A percentile compares a stretch with the other conserved stretches of the same genome.
Evolutionary conservation across 495 filamentous ascomycete species (phyloP).

Genomic region (Tuber calosporum): DNA sequence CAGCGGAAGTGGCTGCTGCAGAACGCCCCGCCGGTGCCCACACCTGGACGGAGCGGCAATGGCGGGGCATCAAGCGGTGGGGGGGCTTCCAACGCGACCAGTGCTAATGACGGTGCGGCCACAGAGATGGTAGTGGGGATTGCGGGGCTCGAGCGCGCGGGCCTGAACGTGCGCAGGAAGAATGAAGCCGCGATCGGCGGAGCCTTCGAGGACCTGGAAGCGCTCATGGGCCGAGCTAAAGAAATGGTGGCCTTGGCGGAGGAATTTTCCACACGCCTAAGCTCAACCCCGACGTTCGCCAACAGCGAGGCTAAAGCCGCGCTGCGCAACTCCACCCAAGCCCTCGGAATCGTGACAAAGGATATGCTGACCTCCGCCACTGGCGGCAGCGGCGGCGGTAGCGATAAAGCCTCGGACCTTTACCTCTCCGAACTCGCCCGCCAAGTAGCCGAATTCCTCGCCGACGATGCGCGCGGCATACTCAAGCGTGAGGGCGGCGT

Average conservation of each 20-base stretch:
- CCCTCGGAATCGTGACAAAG: conserved; percentile 81
- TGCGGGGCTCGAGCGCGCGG: conserved; percentile 79
- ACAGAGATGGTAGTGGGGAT: conserved; percentile 69
- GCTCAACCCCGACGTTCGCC: conserved; percentile 41
- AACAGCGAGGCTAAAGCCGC: conserved; percentile 60
- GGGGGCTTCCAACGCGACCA: conserved; percentile 26
- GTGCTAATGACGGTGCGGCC: conserved; percentile 40
- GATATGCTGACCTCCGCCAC: conserved; percentile 58
- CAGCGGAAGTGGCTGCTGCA: conserved; percentile 96
- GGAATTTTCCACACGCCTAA: conserved; percentile 61
- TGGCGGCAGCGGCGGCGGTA: conserved; percentile 43
- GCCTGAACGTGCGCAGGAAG: conserved; percentile 73
- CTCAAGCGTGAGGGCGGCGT: conserved; percentile 82
- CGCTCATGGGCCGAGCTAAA: conserved; percentile 93
- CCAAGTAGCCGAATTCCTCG: conserved; percentile 87
- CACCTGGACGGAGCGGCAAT: conserved; percentile 46
- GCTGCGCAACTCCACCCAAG: conserved; percentile 73
- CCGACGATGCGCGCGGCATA: conserved; percentile 77
- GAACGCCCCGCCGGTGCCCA: conserved; percentile 82
- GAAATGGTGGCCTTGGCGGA: conserved; percentile 91
- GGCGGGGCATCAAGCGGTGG: conserved; percentile 24
- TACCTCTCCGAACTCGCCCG: conserved; percentile 72
- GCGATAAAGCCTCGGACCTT: conserved; percentile 41
- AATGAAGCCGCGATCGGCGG: conserved; percentile 88
- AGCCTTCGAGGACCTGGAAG: conserved; percentile 93